phyloP scores from a whole-genome alignment of 176 grass and related monocot species.

The Aegilops umbellulata region DNA sequence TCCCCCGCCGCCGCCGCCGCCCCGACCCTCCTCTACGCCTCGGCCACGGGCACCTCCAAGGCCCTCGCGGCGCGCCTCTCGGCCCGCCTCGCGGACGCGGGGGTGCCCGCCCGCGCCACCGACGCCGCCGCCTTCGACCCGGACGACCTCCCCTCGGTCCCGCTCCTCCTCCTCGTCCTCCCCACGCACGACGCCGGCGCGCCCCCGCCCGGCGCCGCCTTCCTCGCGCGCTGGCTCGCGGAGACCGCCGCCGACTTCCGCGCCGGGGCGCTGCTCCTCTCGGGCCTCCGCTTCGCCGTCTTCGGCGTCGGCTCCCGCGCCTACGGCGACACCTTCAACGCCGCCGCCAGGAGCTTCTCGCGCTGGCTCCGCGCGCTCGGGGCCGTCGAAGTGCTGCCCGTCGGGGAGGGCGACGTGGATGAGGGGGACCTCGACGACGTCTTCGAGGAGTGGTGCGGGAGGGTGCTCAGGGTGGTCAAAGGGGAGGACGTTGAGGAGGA shows the following conservation, averaged over 20 bases:
- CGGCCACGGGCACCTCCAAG: slow-evolving; percentile 68
- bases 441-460: slow-evolving; percentile 69
- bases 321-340: slow-evolving; percentile 72
- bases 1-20: neutral
- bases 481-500: slow-evolving; percentile 43
- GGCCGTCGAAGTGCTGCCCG: slow-evolving; percentile 57
- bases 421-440: slow-evolving; percentile 45
- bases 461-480: slow-evolving; percentile 57
- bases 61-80: slow-evolving; percentile 56
- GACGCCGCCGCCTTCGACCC: slow-evolving; percentile 62
- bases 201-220: slow-evolving; percentile 49
- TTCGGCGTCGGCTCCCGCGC: slow-evolving; percentile 73
- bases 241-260: slow-evolving; percentile 70
- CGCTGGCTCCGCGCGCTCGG: slow-evolving; percentile 77
- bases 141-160: slow-evolving; percentile 59
- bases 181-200: slow-evolving; percentile 74
- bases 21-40: slow-evolving; percentile 66
- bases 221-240: slow-evolving; percentile 59
- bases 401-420: slow-evolving; percentile 83
- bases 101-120: slow-evolving; percentile 32
- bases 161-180: slow-evolving; percentile 55
- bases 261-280: slow-evolving; percentile 66
- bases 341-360: slow-evolving; percentile 71
- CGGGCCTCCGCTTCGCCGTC: slow-evolving; percentile 62
- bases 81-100: slow-evolving; percentile 25